Evolutionary conservation across 805 yeast genomes (phyloP).

Genomic region (Candida montana): DNA sequence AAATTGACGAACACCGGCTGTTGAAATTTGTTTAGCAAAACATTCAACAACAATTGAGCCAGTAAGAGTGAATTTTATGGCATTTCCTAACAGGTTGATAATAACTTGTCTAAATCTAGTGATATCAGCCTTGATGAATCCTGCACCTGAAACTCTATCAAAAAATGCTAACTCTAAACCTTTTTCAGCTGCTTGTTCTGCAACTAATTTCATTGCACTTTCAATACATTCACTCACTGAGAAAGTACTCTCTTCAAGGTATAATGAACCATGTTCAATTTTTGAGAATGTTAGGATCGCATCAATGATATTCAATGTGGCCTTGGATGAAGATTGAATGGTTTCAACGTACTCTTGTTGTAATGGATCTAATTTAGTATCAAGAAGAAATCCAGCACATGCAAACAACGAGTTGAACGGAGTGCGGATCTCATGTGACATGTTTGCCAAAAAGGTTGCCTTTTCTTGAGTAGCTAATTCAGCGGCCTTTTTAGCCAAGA

Average conservation of each 20-base stretch:
- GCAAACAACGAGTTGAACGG: conserved; percentile 91
- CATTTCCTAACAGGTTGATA: conserved; percentile 78
- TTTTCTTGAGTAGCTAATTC: conserved; percentile 83
- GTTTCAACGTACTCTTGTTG: conserved; percentile 85
- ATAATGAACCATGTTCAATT: conserved; percentile 86
- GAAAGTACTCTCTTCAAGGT: conserved; percentile 77
- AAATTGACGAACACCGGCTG: conserved; percentile 38
- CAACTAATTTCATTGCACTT: conserved; percentile 80
- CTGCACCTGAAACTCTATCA: conserved; percentile 77
- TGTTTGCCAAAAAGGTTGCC: conserved; percentile 81
- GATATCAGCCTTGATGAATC: conserved; percentile 75
- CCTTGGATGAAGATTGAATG: conserved; percentile 82
- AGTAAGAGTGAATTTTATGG: conserved; percentile 74
- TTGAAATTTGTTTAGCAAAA: conserved; percentile 36
- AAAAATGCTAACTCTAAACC: conserved; percentile 71
- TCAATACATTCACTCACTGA: conserved; percentile 79
- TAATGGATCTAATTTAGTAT: conserved; percentile 79
- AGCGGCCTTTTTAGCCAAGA: conserved; percentile 79
- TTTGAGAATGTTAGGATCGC: conserved; percentile 86
- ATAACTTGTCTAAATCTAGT: conserved; percentile 81
- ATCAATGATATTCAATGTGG: conserved; percentile 77
- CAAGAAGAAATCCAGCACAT: conserved; percentile 82
- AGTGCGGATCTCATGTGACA: conserved; percentile 82
- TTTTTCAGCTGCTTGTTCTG: conserved; percentile 82
- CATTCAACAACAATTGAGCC: conserved; percentile 78